Base-by-base conservation (phyloP, 441 rosid species). In the Theobroma grandiflorum region DNA sequence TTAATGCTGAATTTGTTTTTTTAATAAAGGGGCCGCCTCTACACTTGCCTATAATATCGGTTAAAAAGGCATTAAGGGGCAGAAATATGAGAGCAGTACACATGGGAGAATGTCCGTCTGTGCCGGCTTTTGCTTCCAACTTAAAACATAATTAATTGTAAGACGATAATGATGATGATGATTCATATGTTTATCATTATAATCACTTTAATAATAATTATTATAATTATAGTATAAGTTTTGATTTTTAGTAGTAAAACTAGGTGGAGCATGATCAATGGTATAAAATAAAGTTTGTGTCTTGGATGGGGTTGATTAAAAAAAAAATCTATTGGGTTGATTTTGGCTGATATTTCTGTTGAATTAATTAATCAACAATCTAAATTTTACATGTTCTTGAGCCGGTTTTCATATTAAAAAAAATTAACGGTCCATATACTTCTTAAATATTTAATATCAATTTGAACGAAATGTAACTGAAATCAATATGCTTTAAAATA, bases 101-200 rank as follows among this genome's bases (percentile, higher is more conserved):
- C 86, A 78, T 89, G 87, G 87, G 83, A 74, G 87, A 84, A 85
- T 86, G 86, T 85, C 90, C 89, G 84, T 43, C 82, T 58, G 74
- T 82, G 90, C 86, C 88, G 90, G 90, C 90, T 86, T 89, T 87
- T 85, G 86, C 80, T 79, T 71, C 83, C 87, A 71, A 43, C 55
- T 53, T 43, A 74, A 26, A 38, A 57, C 55, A 18, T 74, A 58
- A 75, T 79, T 77, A 70, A 84, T 61, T 71, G 11, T 67, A 9
- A 70, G 31, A 49, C 9, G 72, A 57, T 72, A 69, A 84, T 59
- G 68, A 76, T 80, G 78, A 76, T 77, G 83, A 68, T 79, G 79
- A 76, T 78, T 79, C 79, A 52, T 81, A 61, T 68, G 43, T 74
- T 78, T 78, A 43, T 71, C 43, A 50, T n/a, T 53, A 72, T 35